A percentile compares a stretch with the other conserved stretches of the same genome.
Evolutionary conservation across 2,329 filamentous ascomycete species (phyloP).

Genomic region (Nothophaeocryptopus gaeumannii): DNA sequence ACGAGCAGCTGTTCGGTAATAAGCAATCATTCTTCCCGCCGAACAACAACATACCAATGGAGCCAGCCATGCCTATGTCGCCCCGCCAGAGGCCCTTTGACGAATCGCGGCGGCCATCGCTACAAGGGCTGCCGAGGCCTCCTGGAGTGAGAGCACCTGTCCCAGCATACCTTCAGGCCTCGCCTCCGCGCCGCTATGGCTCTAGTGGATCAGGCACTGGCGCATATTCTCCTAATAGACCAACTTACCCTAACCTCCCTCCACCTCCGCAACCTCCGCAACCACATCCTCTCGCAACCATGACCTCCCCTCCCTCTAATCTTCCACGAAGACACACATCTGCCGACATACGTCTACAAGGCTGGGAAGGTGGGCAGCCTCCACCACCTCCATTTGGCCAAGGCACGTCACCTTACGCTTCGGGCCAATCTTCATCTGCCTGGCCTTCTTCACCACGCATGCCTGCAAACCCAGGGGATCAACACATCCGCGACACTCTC

Average conservation of each 20-base stretch:
- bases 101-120: constrained; percentile 66
- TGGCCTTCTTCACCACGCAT: constrained; percentile 65
- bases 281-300: constrained; percentile 59
- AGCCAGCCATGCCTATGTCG: constrained; percentile 62
- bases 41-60: constrained; percentile 23
- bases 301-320: constrained; percentile 60
- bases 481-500: constrained; percentile 60
- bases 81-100: constrained; percentile 84
- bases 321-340: constrained; percentile 85
- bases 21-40: constrained; percentile 42
- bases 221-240: constrained; percentile 66
- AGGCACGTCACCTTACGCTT: constrained; percentile 60
- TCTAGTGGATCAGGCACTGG: constrained; percentile 69
- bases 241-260: constrained; percentile 56
- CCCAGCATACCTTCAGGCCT: constrained; percentile 75
- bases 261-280: constrained; percentile 54
- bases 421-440: constrained; percentile 59
- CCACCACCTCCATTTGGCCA: constrained; percentile 48
- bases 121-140: constrained; percentile 47
- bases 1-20: constrained; percentile 52
- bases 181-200: constrained; percentile 72
- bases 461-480: constrained; percentile 52
- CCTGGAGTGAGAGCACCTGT: constrained; percentile 74
- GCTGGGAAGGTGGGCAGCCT: constrained; percentile 71
- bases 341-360: constrained; percentile 77